Base-by-base conservation (phyloP, 2,329 filamentous ascomycete genomes). In the Colletotrichum lini region DNA sequence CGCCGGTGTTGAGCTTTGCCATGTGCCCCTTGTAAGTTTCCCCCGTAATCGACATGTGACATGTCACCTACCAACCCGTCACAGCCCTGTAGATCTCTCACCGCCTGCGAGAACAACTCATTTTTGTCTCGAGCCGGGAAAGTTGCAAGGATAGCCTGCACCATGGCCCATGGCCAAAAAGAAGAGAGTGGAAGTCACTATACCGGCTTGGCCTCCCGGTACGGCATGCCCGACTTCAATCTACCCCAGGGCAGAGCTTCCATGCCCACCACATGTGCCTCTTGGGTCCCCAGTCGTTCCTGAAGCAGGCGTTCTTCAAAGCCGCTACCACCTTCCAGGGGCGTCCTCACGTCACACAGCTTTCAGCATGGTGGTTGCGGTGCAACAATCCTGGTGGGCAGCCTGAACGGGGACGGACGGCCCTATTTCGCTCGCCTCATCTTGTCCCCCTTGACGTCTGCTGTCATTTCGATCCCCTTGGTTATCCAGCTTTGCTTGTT, bases 11-110 rank as follows among this genome's bases (percentile, higher is more conserved):
- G 45, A 52, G 53, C 30, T 21, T 40, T 42, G 35, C 44, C 21
- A 44, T 42, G 23, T 21, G 49, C 18, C 45, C 65, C 61, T 15
- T 35, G 18, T 52, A 57, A 23, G 59, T 47, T 58, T 59, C 52
- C 54, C 69, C 59, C 65, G 47, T 59, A 54, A 54, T 59, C 38
- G 45, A 47, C 21, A 63, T 64, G 23, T 72, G 69, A 72, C 40
- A 69, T 15, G 59, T 72, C 69, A 64, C 69, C 42, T 64, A 63
- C 68, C 64, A 68, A 40, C 40, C 35, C 42, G 53, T 62, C 35
- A 47, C 64, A 71, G 69, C 53, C 65, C 61, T 58, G 65, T 68
- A 63, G 69, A 72, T 72, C 65, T 53, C 47, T 68, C 69, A 72
- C 69, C 69, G 69, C 69, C 65, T 68, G 59, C 44, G 57, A 63